phyloP scores from a whole-genome alignment of 768 basidiomycete species.

The Boletellus ananiceps region DNA sequence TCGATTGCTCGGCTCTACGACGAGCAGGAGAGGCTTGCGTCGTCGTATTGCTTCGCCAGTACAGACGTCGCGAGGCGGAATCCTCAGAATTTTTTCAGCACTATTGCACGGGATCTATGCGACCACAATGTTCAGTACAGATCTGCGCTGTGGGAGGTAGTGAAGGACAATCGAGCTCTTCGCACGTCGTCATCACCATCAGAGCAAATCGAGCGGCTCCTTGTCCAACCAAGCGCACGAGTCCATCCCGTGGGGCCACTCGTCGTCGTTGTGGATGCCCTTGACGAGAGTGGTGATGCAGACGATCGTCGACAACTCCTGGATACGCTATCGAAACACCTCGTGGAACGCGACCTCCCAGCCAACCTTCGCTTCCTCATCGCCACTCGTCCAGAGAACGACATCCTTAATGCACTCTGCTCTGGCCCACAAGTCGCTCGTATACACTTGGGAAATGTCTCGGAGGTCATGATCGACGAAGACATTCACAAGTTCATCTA shows the following conservation, averaged over 20 bases:
- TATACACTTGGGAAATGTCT: neutral
- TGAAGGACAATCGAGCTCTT: conserved; percentile 5
- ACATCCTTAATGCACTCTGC: neutral
- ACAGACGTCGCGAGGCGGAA: conserved; percentile 1
- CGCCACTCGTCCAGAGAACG: neutral
- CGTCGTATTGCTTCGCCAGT: conserved; percentile 20
- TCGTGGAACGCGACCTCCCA: neutral
- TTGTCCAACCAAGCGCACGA: too few relatives aligned
- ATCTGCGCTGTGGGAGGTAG: conserved; percentile 2
- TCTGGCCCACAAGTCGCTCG: neutral
- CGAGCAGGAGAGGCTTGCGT: conserved; percentile 16
- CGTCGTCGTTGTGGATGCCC: too few relatives aligned
- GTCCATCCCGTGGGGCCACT: too few relatives aligned
- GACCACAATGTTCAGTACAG: conserved; percentile 17
- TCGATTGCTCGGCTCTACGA: conserved; percentile 9
- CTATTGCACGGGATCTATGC: conserved; percentile 25
- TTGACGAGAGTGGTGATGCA: too few relatives aligned
- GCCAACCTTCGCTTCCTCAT: neutral
- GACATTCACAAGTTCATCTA: neutral
- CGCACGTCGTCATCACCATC: neutral
- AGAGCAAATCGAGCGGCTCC: too few relatives aligned
- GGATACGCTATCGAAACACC: neutral
- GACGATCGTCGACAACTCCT: too few relatives aligned
- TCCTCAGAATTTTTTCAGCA: conserved; percentile 21
- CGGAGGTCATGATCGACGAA: neutral